Percentiles rank a stretch among this genome's conserved stretches.
Evolutionary conservation across 1,284 basidiomycete species (phyloP).

Genomic region (Cryptococcus hybrid): DNA sequence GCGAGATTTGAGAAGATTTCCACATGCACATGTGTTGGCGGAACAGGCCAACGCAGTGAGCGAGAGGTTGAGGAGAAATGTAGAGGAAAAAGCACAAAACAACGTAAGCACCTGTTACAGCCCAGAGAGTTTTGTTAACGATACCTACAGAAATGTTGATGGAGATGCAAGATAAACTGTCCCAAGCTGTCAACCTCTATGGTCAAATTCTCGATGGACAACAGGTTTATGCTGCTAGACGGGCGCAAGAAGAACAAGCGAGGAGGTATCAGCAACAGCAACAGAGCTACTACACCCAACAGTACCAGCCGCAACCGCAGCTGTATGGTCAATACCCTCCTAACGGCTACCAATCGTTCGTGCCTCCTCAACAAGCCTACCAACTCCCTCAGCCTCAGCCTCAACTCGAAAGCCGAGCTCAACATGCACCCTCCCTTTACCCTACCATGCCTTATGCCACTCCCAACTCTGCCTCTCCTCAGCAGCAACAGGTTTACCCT

Average conservation of each 20-base stretch:
- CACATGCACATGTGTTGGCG: conserved; percentile 76
- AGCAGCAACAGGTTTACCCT: conserved; percentile 20
- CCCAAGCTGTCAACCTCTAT: conserved; percentile 85
- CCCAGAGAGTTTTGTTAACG: neutral
- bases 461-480: conserved; percentile 13
- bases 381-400: conserved; percentile 2
- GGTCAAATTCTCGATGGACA: conserved; percentile 84
- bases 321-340: neutral
- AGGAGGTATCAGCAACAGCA: conserved; percentile 34
- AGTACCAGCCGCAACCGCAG: conserved; percentile 7
- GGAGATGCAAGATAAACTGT: conserved; percentile 92
- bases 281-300: conserved; percentile 18
- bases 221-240: conserved; percentile 46
- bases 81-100: conserved; percentile 87
- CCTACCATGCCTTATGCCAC: conserved; percentile 16
- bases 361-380: neutral
- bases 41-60: conserved; percentile 78
- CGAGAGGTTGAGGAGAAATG: conserved; percentile 77
- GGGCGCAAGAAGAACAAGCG: conserved; percentile 41
- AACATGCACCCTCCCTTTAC: conserved; percentile 22
- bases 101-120: conserved; percentile 58
- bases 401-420: conserved; percentile 3
- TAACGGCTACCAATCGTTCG: conserved; percentile 1
- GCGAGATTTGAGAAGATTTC: conserved; percentile 71
- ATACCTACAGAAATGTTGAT: conserved; percentile 65